Conservation (phyloP, 345 rosid genomes). For the Pugionium dolabratum region DNA sequence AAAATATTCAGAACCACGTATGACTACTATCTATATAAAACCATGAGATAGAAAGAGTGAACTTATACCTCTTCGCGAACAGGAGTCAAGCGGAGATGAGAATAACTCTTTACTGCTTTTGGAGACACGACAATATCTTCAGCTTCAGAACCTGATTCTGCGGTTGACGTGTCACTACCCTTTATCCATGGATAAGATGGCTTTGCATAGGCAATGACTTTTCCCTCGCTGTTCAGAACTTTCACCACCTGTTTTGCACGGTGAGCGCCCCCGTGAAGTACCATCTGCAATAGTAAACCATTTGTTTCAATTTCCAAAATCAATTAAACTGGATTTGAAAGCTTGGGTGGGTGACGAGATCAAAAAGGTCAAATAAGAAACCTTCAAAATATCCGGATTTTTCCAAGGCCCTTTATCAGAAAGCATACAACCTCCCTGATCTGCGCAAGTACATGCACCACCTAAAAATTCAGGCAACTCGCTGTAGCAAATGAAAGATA, state of each 20-base stretch:
- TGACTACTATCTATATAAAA: not conserved
- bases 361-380: constrained; percentile 27
- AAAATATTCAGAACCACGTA: constrained; percentile 9
- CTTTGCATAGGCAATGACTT: constrained; percentile 91
- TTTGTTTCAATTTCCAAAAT: not conserved
- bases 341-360: constrained; percentile 13
- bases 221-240: constrained; percentile 84
- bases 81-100: constrained; percentile 90
- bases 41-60: constrained; percentile 8
- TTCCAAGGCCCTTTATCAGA: constrained; percentile 99
- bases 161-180: constrained; percentile 97
- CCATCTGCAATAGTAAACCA: constrained; percentile 61
- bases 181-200: constrained; percentile 76
- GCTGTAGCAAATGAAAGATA: constrained; percentile 45
- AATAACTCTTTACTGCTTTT: constrained; percentile 75
- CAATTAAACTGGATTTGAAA: constrained; percentile 2
- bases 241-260: constrained; percentile 88
- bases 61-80: constrained; percentile 89
- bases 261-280: constrained; percentile 71
- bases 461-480: constrained; percentile 89
- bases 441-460: constrained; percentile 77
- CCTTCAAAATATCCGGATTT: constrained; percentile 69
- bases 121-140: constrained; percentile 87
- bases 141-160: constrained; percentile 99
- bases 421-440: constrained; percentile 88